Percentiles rank a stretch among this genome's conserved stretches.
Evolutionary conservation across 306 rosid genomes (phyloP).

Genomic region (Vicia sativa): DNA sequence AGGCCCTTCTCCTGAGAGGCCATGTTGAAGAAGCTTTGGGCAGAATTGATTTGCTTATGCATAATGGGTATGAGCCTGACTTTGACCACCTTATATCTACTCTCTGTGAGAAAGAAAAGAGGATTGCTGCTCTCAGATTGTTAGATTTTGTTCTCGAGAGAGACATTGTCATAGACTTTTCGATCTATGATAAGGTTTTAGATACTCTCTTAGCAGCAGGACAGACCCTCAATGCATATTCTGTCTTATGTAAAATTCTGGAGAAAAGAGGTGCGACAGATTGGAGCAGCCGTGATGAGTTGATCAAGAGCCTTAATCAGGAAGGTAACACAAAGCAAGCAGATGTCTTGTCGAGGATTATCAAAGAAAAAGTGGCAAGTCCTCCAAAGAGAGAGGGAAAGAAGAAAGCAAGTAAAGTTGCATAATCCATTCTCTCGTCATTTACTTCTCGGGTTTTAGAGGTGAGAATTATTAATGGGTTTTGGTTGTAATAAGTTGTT

Average conservation of each 20-base stretch:
- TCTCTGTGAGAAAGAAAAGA: slow-evolving; percentile 84
- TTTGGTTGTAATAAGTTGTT: slow-evolving; percentile 43
- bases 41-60: slow-evolving; percentile 71
- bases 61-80: slow-evolving; percentile 57
- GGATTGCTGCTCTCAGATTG: slow-evolving; percentile 85
- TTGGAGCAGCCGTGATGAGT: slow-evolving; percentile 71
- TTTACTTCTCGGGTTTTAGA: slow-evolving; percentile 35
- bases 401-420: slow-evolving; percentile 48
- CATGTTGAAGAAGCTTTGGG: slow-evolving; percentile 94
- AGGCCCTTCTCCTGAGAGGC: slow-evolving; percentile 86
- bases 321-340: slow-evolving; percentile 98
- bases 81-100: slow-evolving; percentile 60
- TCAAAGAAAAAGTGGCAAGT: slow-evolving; percentile 48
- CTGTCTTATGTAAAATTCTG: slow-evolving; percentile 77
- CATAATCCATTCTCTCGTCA: slow-evolving; percentile 44
- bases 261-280: slow-evolving; percentile 71
- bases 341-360: slow-evolving; percentile 81
- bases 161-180: slow-evolving; percentile 58
- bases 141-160: slow-evolving; percentile 82
- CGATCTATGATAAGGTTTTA: slow-evolving; percentile 80
- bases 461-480: slow-evolving; percentile 39
- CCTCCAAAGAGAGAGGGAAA: slow-evolving; percentile 49
- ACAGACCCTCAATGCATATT: slow-evolving; percentile 85
- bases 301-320: slow-evolving; percentile 72
- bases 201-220: slow-evolving; percentile 76